phyloP scores from a whole-genome alignment of 139 green algal species.

The Chlorella sp. region DNA sequence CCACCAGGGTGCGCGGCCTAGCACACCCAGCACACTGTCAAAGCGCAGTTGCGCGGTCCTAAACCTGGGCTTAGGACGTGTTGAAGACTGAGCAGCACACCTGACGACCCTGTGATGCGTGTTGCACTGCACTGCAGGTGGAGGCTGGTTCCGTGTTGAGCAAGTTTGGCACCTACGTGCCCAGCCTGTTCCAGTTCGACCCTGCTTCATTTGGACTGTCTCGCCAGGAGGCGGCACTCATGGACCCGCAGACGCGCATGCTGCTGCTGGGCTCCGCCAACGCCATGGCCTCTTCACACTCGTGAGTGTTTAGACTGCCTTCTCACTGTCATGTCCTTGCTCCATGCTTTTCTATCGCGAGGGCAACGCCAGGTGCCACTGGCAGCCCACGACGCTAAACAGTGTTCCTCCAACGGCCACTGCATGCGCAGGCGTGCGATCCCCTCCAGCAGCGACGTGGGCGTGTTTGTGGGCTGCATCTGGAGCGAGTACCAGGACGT shows the following conservation, averaged over 20 bases:
- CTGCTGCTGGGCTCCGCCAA: conserved; percentile 53
- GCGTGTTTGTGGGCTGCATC: conserved; percentile 65
- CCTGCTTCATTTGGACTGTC: conserved; percentile 50
- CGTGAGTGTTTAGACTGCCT: too few species aligned
- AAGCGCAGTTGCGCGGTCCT: too few species aligned
- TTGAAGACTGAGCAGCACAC: not conserved
- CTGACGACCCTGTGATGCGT: not conserved
- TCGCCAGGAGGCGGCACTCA: conserved; percentile 48
- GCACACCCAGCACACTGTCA: too few species aligned
- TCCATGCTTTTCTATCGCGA: too few species aligned
- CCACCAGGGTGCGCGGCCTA: not conserved
- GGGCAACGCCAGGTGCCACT: too few species aligned
- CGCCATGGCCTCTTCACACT: conserved; percentile 34
- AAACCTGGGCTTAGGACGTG: too few species aligned
- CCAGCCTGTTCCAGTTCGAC: conserved; percentile 62
- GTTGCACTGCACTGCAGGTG: not conserved
- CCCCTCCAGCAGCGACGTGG: conserved; percentile 9
- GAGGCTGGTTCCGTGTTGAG: not conserved
- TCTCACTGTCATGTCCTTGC: too few species aligned
- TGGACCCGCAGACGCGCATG: conserved; percentile 78
- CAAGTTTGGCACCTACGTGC: conserved; percentile 62
- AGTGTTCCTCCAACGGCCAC: too few species aligned
- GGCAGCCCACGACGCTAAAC: too few species aligned
- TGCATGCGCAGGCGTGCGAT: too few species aligned
- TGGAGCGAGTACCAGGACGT: conserved; percentile 59